A percentile compares a stretch with the other conserved stretches of the same genome.
Evolutionary conservation across 495 filamentous ascomycete genomes (phyloP).

Genomic region (Hypoxylon crocopeplum): DNA sequence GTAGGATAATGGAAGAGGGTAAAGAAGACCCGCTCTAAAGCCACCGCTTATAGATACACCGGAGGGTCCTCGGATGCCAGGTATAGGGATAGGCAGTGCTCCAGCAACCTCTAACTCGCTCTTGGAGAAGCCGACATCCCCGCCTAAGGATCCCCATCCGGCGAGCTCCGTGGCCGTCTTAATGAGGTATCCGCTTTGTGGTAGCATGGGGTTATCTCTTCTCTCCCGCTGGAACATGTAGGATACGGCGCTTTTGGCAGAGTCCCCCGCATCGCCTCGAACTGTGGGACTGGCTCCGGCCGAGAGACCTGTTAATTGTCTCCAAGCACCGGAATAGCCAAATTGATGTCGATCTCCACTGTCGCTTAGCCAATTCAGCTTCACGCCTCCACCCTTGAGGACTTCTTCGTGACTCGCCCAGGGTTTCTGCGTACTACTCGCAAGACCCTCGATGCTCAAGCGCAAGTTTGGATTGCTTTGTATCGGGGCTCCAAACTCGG

Average conservation of each 20-base stretch:
- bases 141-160: conserved; percentile 81
- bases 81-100: conserved; percentile 73
- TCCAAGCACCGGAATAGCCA: conserved; percentile 81
- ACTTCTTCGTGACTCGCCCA: conserved; percentile 95
- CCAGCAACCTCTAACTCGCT: conserved; percentile 80
- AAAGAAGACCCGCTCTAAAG: conserved; percentile 63
- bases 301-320: conserved; percentile 81
- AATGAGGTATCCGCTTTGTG: conserved; percentile 77
- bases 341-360: conserved; percentile 74
- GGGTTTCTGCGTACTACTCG: conserved; percentile 80
- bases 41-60: conserved; percentile 67
- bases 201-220: conserved; percentile 82
- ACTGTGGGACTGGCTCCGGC: conserved; percentile 79
- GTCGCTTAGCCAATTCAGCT: conserved; percentile 71
- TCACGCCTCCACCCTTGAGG: conserved; percentile 78
- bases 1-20: conserved; percentile 62
- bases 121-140: conserved; percentile 91
- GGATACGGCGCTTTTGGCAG: conserved; percentile 82
- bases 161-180: conserved; percentile 82
- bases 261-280: conserved; percentile 86
- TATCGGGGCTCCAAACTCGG: conserved; percentile 80
- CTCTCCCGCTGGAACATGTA: conserved; percentile 82
- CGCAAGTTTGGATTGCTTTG: conserved; percentile 78
- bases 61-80: conserved; percentile 68
- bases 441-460: conserved; percentile 75